A percentile compares a stretch with the other conserved stretches of the same genome.
These are phyloP conservation scores for Lizonia empirigonia DNA, from an alignment of 2,329 filamentous ascomycete genomes.

Conservation along the genomic window DNA sequence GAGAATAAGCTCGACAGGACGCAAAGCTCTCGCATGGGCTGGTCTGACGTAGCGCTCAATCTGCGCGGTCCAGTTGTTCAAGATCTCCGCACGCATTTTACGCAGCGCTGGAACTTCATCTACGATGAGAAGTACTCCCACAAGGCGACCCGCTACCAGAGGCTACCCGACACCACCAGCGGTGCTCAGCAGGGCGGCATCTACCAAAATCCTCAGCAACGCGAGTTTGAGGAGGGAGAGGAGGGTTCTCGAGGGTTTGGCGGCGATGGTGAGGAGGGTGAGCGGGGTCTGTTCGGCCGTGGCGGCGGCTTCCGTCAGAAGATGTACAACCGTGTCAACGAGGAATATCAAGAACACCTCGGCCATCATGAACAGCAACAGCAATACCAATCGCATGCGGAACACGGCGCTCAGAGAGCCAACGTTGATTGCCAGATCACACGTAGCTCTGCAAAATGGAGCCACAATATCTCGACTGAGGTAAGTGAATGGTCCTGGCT, in stretches of 20 bases:
- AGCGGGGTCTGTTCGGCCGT: conserved; percentile 42
- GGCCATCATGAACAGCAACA: conserved; percentile 25
- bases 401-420: conserved; percentile 39
- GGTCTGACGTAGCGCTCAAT: conserved; percentile 84
- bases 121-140: conserved; percentile 79
- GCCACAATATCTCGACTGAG: conserved; percentile 63
- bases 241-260: conserved; percentile 47
- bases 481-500: conserved; percentile 34
- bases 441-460: conserved; percentile 60
- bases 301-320: conserved; percentile 37
- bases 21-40: conserved; percentile 84
- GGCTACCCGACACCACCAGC: conserved; percentile 36
- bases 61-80: conserved; percentile 75
- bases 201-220: conserved; percentile 50
- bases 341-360: conserved; percentile 35
- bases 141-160: conserved; percentile 58
- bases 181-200: conserved; percentile 47
- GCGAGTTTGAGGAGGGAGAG: conserved; percentile 42
- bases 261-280: conserved; percentile 37
- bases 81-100: conserved; percentile 78
- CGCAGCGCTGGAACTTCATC: conserved; percentile 91
- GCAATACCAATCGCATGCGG: conserved; percentile 36
- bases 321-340: conserved; percentile 32
- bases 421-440: conserved; percentile 45
- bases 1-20: conserved; percentile 86